A percentile compares a stretch with the other conserved stretches of the same genome.
Evolutionary conservation across 2,329 filamentous ascomycete species (phyloP).

Genomic region (Chaetomiaceae sp.): DNA sequence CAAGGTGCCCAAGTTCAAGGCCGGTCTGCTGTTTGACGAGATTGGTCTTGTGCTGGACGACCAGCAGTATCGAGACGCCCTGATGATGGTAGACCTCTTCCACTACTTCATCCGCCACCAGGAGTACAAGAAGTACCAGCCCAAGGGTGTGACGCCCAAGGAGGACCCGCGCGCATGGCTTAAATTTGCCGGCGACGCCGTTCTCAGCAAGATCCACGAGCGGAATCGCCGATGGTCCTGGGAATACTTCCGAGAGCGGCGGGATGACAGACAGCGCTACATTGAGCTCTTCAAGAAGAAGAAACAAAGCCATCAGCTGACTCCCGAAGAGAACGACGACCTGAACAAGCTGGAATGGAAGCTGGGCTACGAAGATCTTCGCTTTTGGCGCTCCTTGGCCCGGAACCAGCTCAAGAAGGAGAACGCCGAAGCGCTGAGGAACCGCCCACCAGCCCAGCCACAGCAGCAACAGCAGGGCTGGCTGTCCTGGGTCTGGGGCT

Average conservation of each 20-base stretch:
- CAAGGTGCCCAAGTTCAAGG: conserved; percentile 79
- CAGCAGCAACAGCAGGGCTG: conserved; percentile 73
- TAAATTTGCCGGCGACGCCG: conserved; percentile 80
- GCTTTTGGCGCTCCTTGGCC: conserved; percentile 93
- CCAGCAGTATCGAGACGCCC: conserved; percentile 89
- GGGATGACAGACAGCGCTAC: conserved; percentile 82
- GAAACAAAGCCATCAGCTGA: conserved; percentile 67
- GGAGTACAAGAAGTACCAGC: conserved; percentile 90
- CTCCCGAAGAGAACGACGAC: conserved; percentile 63
- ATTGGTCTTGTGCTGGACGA: conserved; percentile 97
- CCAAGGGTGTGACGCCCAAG: conserved; percentile 71
- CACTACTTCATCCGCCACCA: conserved; percentile 98
- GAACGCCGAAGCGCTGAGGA: conserved; percentile 79
- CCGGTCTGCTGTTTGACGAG: conserved; percentile 88
- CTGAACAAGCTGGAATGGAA: conserved; percentile 77
- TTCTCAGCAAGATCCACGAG: conserved; percentile 91
- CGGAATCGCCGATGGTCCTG: conserved; percentile 90
- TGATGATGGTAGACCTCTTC: conserved; percentile 98
- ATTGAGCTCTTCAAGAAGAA: conserved; percentile 96
- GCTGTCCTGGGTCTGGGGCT: conserved; percentile 87
- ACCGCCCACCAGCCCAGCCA: conserved; percentile 39
- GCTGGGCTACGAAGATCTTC: conserved; percentile 85
- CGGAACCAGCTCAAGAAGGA: conserved; percentile 94
- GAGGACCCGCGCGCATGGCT: conserved; percentile 93
- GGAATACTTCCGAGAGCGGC: conserved; percentile 87